Percentiles rank a stretch among this genome's conserved stretches.
phyloP scores from a whole-genome alignment of 2,329 filamentous ascomycete species.

The Penicillium digitatum region DNA sequence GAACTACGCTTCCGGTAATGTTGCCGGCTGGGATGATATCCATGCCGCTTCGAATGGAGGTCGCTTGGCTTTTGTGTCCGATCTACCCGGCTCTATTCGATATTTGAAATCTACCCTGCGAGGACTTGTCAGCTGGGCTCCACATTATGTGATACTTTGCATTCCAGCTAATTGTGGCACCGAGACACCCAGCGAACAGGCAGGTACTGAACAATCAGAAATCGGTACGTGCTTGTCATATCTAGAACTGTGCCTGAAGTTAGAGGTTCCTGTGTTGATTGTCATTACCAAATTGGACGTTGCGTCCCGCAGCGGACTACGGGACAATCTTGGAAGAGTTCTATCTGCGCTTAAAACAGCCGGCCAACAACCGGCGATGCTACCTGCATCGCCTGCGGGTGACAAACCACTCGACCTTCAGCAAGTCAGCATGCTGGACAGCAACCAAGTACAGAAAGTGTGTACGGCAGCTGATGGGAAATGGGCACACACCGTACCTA shows the following conservation, averaged over 20 bases:
- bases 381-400: slow-evolving; percentile 49
- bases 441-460: slow-evolving; percentile 55
- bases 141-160: slow-evolving; percentile 88
- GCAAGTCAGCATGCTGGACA: slow-evolving; percentile 54
- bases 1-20: slow-evolving; percentile 81
- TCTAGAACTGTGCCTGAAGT: slow-evolving; percentile 76
- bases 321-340: slow-evolving; percentile 66
- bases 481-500: slow-evolving; percentile 63
- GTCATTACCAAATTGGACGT: slow-evolving; percentile 89
- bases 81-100: slow-evolving; percentile 85
- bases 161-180: slow-evolving; percentile 70
- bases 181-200: slow-evolving; percentile 37
- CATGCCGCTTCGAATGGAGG: slow-evolving; percentile 70
- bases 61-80: slow-evolving; percentile 80
- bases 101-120: slow-evolving; percentile 85
- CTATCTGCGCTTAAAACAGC: slow-evolving; percentile 73
- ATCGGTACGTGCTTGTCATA: slow-evolving; percentile 74
- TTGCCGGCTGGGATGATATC: slow-evolving; percentile 92
- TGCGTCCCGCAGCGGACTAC: slow-evolving; percentile 68
- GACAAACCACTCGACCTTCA: slow-evolving; percentile 53
- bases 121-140: slow-evolving; percentile 90
- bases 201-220: slow-evolving; percentile 41
- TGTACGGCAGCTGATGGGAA: slow-evolving; percentile 42
- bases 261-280: slow-evolving; percentile 72
- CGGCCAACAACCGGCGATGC: slow-evolving; percentile 68